These are phyloP conservation scores for Epipyxis sp. DNA, from an alignment of 108 stramenopile genomes.

Conservation along the genomic window DNA sequence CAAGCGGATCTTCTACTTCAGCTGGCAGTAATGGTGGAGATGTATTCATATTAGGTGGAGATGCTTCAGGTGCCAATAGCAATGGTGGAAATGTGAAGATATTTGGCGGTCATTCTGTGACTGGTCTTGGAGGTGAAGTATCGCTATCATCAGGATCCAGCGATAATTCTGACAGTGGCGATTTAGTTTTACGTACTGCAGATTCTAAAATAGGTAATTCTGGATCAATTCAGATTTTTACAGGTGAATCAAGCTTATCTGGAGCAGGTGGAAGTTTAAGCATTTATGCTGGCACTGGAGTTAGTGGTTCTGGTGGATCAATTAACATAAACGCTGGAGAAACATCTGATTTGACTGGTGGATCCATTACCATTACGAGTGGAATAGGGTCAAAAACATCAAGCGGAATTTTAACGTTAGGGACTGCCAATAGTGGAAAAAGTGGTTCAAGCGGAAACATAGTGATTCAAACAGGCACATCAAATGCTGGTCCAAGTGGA, in stretches of 20 bases:
- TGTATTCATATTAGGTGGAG: constrained; percentile 4
- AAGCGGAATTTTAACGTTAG: neutral
- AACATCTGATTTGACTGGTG: neutral
- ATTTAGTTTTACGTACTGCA: neutral
- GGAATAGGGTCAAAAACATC: neutral
- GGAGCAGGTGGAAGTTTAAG: neutral
- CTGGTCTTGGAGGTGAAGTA: neutral
- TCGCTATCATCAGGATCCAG: neutral
- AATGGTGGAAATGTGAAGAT: neutral
- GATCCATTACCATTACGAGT: neutral
- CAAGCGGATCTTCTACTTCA: neutral
- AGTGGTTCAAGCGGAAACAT: neutral
- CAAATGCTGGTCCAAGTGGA: neutral
- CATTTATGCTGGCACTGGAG: neutral
- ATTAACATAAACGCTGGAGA: neutral
- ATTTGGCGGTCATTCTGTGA: neutral
- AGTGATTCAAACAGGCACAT: neutral
- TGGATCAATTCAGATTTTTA: constrained; percentile 8
- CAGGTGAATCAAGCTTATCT: neutral
- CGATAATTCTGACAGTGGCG: neutral
- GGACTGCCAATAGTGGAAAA: neutral
- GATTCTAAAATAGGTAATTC: constrained; percentile 8
- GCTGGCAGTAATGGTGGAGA: neutral
- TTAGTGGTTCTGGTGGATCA: constrained; percentile 3
- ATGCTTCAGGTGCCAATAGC: neutral